Evolutionary conservation across 176 grass and related monocot species (phyloP).

Genomic region (Juncus effusus): DNA sequence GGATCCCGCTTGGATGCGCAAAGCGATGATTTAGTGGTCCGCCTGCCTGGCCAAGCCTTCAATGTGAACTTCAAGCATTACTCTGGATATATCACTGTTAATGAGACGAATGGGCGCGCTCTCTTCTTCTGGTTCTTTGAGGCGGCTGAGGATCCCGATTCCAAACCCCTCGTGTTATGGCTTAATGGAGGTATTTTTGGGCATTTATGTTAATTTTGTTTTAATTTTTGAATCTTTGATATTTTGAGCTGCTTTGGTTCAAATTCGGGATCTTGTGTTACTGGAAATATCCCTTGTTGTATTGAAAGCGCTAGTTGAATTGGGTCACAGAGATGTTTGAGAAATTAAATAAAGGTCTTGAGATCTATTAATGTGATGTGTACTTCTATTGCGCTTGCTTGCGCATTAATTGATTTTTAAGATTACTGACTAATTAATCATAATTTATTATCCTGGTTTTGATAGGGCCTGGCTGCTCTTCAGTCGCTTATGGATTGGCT

Average conservation of each 20-base stretch:
- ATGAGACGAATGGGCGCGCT: constrained; percentile 55
- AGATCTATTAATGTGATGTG: background rate
- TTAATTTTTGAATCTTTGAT: background rate
- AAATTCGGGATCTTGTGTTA: too few species aligned
- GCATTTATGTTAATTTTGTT: background rate
- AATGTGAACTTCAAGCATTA: constrained; percentile 80
- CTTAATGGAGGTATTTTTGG: constrained; percentile 66
- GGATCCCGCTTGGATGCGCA: constrained; percentile 35
- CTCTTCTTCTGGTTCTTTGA: constrained; percentile 99
- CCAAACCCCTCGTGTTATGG: constrained; percentile 91
- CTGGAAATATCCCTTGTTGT: too few species aligned
- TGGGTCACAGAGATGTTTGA: background rate
- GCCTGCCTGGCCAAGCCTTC: constrained; percentile 65
- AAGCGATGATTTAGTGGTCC: constrained; percentile 49
- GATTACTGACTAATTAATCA: background rate
- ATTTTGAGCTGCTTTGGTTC: too few species aligned
- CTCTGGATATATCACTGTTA: constrained; percentile 80
- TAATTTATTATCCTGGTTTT: background rate
- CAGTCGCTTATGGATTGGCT: constrained; percentile 81
- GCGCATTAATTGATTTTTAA: background rate
- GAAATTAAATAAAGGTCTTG: background rate
- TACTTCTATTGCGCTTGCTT: background rate
- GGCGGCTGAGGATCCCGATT: constrained; percentile 52
- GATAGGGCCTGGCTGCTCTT: constrained; percentile 80
- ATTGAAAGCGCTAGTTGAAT: background rate